Percentiles rank a stretch among this genome's conserved stretches.
These are phyloP conservation scores for Lactarius akahatsu DNA, from an alignment of 768 basidiomycete species.

Conservation along the genomic window DNA sequence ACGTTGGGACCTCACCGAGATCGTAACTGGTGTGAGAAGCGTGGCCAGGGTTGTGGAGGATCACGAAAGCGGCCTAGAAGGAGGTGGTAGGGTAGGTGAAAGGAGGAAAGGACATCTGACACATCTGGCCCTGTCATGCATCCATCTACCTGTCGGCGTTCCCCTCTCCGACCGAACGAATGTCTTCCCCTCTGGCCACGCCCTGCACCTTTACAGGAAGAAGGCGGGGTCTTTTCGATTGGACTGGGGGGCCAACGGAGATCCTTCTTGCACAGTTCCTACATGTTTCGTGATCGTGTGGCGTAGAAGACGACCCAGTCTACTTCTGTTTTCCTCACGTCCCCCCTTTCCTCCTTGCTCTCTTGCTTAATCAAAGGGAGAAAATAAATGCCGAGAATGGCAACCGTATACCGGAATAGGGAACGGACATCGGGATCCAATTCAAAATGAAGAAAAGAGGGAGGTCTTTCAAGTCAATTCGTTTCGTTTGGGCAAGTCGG, in stretches of 20 bases:
- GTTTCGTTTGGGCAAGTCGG: conserved; percentile 16
- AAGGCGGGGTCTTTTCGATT: conserved; percentile 19
- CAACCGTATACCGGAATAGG: conserved; percentile 18
- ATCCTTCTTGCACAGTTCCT: conserved; percentile 9
- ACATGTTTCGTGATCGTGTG: conserved; percentile 25
- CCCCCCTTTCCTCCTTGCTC: not conserved
- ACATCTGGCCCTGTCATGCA: conserved; percentile 13
- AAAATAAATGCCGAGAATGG: conserved; percentile 17
- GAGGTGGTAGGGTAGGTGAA: not conserved
- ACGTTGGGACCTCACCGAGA: conserved; percentile 5
- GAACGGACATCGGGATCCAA: conserved; percentile 22
- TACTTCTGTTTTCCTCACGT: conserved; percentile 7
- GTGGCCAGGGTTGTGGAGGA: conserved; percentile 13
- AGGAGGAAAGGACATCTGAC: not conserved
- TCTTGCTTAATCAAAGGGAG: not conserved
- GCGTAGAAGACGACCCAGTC: conserved; percentile 17
- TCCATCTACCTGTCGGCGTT: not conserved
- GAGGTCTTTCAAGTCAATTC: not conserved
- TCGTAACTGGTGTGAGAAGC: conserved; percentile 14
- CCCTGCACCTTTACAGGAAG: not conserved
- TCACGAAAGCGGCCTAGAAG: conserved; percentile 10
- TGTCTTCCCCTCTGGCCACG: not conserved
- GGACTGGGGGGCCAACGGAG: conserved; percentile 8
- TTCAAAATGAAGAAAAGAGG: conserved; percentile 1
- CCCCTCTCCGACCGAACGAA: not conserved